phyloP scores from a whole-genome alignment of 2,329 filamentous ascomycete genomes.

The Exophiala mesophila region DNA sequence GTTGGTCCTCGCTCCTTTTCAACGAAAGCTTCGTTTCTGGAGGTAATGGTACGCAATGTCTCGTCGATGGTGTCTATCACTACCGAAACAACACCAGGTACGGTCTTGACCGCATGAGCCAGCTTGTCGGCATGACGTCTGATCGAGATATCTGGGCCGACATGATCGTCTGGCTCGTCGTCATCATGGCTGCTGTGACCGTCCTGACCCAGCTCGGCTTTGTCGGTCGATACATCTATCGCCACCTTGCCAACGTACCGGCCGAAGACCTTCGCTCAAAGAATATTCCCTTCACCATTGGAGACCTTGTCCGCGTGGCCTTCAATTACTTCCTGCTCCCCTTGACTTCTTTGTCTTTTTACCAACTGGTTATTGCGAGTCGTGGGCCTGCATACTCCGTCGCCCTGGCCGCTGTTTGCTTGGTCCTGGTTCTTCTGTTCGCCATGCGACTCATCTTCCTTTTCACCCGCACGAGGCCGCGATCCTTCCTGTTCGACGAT shows the following conservation, averaged over 20 bases:
- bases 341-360: constrained; percentile 79
- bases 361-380: constrained; percentile 75
- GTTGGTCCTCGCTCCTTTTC: constrained; percentile 90
- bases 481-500: constrained; percentile 87
- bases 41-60: constrained; percentile 58
- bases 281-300: constrained; percentile 80
- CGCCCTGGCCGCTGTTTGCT: constrained; percentile 67
- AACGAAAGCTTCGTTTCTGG: constrained; percentile 80
- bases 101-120: constrained; percentile 72
- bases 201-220: constrained; percentile 73
- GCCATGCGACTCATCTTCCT: constrained; percentile 74
- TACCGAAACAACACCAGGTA: constrained; percentile 65
- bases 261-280: constrained; percentile 87
- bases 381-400: constrained; percentile 66
- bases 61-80: constrained; percentile 79
- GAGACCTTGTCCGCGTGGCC: constrained; percentile 75
- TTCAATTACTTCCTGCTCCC: constrained; percentile 92
- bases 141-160: constrained; percentile 84
- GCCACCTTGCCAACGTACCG: constrained; percentile 62
- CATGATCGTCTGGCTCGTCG: constrained; percentile 85
- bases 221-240: constrained; percentile 68
- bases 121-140: constrained; percentile 73
- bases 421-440: constrained; percentile 68
- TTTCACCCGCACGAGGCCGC: constrained; percentile 74
- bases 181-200: constrained; percentile 65